Conservation (phyloP, 306 rosid species). For the Sechiopsis laciniata region DNA sequence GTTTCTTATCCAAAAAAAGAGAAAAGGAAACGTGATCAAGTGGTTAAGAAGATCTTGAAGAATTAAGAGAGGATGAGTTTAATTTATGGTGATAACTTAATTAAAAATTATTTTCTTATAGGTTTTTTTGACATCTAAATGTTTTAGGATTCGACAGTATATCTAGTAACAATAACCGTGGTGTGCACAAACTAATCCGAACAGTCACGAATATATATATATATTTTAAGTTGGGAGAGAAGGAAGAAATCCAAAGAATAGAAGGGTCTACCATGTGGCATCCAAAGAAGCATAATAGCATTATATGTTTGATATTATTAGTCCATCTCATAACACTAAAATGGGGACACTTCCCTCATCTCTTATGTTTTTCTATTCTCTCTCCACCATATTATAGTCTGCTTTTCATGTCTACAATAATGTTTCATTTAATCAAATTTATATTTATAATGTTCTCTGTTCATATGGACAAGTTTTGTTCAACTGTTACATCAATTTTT, state of each 20-base stretch:
- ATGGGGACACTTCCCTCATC: neutral
- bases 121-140: too few relatives aligned
- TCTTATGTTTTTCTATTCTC: neutral
- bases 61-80: too few relatives aligned
- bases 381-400: neutral
- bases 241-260: neutral
- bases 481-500: too few relatives aligned
- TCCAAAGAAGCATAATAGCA: neutral
- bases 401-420: slow-evolving; percentile 3
- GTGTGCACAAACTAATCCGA: too few relatives aligned
- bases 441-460: neutral
- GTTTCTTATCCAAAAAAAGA: too few relatives aligned
- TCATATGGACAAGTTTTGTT: neutral
- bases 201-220: too few relatives aligned
- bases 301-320: neutral
- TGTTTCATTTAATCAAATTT: neutral
- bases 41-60: too few relatives aligned
- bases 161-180: too few relatives aligned
- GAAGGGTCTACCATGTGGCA: slow-evolving; percentile 24
- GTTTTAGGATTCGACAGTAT: too few relatives aligned
- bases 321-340: neutral
- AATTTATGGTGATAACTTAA: too few relatives aligned
- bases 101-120: too few relatives aligned
- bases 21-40: too few relatives aligned
- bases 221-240: neutral